Conservation (phyloP, 192 early-diverging fungal genomes). For the Backusella australiensis region DNA sequence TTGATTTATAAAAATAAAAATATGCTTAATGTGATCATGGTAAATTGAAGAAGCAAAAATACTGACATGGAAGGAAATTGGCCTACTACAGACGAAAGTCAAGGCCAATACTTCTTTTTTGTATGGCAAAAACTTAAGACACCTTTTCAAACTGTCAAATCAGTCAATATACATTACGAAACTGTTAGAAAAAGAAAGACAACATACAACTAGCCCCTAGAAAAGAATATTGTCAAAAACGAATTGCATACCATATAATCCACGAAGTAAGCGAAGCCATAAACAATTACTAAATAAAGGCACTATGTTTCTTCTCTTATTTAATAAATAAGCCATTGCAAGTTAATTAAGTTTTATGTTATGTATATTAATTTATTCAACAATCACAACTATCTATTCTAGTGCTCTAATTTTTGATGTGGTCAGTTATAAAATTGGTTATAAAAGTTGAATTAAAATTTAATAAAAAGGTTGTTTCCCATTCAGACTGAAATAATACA, state of each 20-base stretch:
- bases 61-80: neutral
- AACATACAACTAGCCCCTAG: neutral
- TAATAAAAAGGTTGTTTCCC: no score
- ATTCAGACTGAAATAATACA: no score
- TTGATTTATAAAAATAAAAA: no score
- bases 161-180: neutral
- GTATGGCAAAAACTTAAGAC: slow-evolving; percentile 37
- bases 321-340: neutral
- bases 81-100: neutral
- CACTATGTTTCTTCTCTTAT: neutral
- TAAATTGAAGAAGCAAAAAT: neutral
- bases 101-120: neutral
- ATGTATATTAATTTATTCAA: neutral
- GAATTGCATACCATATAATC: neutral
- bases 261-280: neutral
- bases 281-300: no score
- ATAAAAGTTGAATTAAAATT: neutral
- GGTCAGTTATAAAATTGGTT: neutral
- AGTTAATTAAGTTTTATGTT: neutral
- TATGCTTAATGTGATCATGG: neutral
- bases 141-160: slow-evolving; percentile 6
- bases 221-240: neutral
- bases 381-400: neutral
- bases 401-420: neutral
- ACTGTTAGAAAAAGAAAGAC: neutral